Base-by-base conservation (phyloP, 345 rosid genomes). In the Hibiscus mutabilis region DNA sequence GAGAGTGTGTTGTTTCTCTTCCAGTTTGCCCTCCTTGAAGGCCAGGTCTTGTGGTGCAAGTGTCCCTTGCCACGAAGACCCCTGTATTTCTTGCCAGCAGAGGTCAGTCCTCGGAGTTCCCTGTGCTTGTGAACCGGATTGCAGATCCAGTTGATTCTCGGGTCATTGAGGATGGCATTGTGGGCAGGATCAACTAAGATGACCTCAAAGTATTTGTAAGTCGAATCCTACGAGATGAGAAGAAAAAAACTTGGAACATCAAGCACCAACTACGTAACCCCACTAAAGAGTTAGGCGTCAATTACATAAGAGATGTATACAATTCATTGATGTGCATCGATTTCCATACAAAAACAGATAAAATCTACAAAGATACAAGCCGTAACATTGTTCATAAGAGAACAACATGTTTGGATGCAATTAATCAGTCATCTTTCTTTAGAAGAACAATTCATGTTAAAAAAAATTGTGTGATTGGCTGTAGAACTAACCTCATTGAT, bases 51-150 rank as follows among this genome's bases (percentile, higher is more conserved):
- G 92, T 87, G 95, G 83, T 87, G 74, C 73, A 53, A 69, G 80
- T 87, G 91, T 35, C 97, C 97, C 80, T 79, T 91, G 78, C 97
- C 97, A 29, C 87, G 87, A 9, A 91, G 86, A 75, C 97, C 97
- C 63, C 95, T 84, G 84, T 89, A 82, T 80, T 86, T 84, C 88
- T 89, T 91, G 35, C 97, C 97, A 11, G 91, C 95, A 2, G 97
- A 87, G 60, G 97, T 91, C 33, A 89, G 91, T 11, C 94, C 97
- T 3, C 92, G 85, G 24, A 91, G 93, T 46, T 90, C 96, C 73
- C 93, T 85, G 79, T 88, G 96, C 76, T 90, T 90, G 79, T 88
- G 96, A 27, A 88, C 94, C 0, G 97, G 97, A 22, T 91, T 89
- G 75, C 91, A 86, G 66, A 91, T 81, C 97, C 94, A 87, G 83